Evolutionary conservation across 306 rosid species (phyloP), one percentile per base, ranked within the genome.

Genomic region (Oxytropis ochrocephala): DNA sequence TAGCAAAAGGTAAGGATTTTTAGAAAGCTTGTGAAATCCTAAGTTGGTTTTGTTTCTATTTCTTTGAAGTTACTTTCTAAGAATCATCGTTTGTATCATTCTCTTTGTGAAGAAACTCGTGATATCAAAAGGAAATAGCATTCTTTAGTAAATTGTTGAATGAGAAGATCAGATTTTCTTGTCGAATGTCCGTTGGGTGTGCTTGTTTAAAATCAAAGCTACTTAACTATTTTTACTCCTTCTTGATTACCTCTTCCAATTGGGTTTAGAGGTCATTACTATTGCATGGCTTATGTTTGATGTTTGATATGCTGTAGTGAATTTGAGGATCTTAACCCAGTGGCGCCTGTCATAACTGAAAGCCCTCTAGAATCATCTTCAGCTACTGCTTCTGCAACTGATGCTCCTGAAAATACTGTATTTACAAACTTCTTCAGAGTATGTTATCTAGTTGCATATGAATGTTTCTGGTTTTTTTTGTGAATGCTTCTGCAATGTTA

Each of bases 261-360:
- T 48, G 69, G 17, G 35, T 66, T 76, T 41, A 17, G 16, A 39
- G 19, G 64, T 39, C 29, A 47, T 16, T 48, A 16, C 27, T 30
- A 55, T 16, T 32, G 65, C 73, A 8, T 57, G 56, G 53, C 74
- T 50, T 63, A 53, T 64, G 49, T 68, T 42, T 51, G 55, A 44
- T 47, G 69, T 46, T 74, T 58, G 36, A 35, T 66, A 11, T n/a
- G 18, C 51, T 29, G 47, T 74, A 93, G 98, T 76, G 96, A 88
- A 78, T 84, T 79, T 77, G 96, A 88, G 83, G 93, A 88, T 67
- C 87, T 81, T 57, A 93, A 82, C 80, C 90, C 83, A 65, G 90
- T 72, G 74, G 88, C 69, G 74, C 80, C 96, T 70, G 7, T 64
- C 70, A 47, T 78, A 85, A 78, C 82, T 21, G 96, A 85, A 80